Evolutionary conservation across 2,329 filamentous ascomycete species (phyloP).

Genomic region (Alternaria solani): DNA sequence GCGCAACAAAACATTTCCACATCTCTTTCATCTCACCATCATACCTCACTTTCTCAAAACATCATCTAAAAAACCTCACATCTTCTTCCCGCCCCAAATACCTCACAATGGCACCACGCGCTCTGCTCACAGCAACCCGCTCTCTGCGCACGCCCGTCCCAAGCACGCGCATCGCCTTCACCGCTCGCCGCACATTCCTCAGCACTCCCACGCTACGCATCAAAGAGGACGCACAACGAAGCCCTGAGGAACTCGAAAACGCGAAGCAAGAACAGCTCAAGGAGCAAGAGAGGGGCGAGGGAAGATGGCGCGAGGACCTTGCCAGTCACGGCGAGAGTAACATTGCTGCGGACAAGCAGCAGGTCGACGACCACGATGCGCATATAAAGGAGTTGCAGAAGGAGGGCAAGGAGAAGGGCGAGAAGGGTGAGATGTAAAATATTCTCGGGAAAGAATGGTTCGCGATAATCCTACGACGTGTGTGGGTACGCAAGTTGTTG

Average conservation of each 20-base stretch:
- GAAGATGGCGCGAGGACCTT: conserved; percentile 55
- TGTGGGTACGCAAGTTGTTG: neutral
- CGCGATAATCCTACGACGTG: neutral
- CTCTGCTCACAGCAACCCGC: conserved; percentile 23
- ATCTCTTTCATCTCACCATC: neutral
- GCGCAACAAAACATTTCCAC: neutral
- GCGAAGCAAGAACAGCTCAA: conserved; percentile 56
- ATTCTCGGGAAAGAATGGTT: neutral
- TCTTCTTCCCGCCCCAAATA: neutral
- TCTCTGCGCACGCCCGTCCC: conserved; percentile 11
- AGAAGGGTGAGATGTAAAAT: conserved; percentile 47
- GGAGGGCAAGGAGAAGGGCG: conserved; percentile 52
- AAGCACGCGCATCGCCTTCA: neutral
- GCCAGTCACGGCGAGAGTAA: conserved; percentile 52
- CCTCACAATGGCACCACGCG: conserved; percentile 26
- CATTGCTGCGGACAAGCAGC: conserved; percentile 54
- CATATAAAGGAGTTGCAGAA: conserved; percentile 57
- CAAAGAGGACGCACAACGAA: conserved; percentile 53
- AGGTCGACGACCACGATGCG: conserved; percentile 53
- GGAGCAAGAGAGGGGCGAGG: conserved; percentile 54
- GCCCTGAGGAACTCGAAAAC: conserved; percentile 52
- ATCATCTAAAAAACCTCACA: neutral
- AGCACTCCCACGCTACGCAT: conserved; percentile 43
- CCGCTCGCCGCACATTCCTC: conserved; percentile 39
- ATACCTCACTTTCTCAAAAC: neutral